phyloP scores from a whole-genome alignment of 1,284 basidiomycete species.

The Tilletia caries region DNA sequence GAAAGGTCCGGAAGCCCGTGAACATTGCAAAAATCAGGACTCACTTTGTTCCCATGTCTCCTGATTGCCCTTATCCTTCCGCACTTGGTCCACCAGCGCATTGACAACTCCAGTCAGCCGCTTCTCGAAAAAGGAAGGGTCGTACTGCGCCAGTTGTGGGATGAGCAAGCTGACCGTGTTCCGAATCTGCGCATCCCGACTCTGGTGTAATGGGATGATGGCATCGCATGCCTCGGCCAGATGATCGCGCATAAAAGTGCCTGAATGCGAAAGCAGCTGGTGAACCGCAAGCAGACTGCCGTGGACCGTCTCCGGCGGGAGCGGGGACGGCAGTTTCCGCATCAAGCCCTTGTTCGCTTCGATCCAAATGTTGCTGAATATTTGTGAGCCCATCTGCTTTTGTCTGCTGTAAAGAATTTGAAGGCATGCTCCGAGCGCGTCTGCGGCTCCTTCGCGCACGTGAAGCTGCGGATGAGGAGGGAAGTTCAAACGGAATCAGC shows the following conservation, averaged over 20 bases:
- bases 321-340: slow-evolving; percentile 59
- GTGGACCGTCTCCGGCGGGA: slow-evolving; percentile 74
- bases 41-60: slow-evolving; percentile 10
- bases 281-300: slow-evolving; percentile 89
- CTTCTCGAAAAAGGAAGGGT: slow-evolving; percentile 25
- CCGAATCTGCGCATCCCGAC: slow-evolving; percentile 84
- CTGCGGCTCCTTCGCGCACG: slow-evolving; percentile 50
- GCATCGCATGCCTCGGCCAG: slow-evolving; percentile 86
- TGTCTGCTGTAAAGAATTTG: slow-evolving; percentile 49
- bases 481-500: not conserved
- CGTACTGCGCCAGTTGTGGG: slow-evolving; percentile 49
- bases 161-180: slow-evolving; percentile 50
- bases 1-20: not conserved
- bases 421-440: slow-evolving; percentile 51
- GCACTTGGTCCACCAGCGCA: slow-evolving; percentile 38
- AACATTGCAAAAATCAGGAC: not conserved
- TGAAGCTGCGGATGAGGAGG: slow-evolving; percentile 24
- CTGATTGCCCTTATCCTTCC: slow-evolving; percentile 37
- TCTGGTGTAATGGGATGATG: slow-evolving; percentile 88
- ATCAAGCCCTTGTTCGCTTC: slow-evolving; percentile 85
- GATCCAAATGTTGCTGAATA: slow-evolving; percentile 59
- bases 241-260: slow-evolving; percentile 91
- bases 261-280: slow-evolving; percentile 85
- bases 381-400: slow-evolving; percentile 52
- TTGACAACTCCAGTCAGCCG: slow-evolving; percentile 50